A percentile compares a stretch with the other conserved stretches of the same genome.
These are phyloP conservation scores for Kingdonia uniflora DNA, from an alignment of 164 flowering plant species.

Conservation along the genomic window DNA sequence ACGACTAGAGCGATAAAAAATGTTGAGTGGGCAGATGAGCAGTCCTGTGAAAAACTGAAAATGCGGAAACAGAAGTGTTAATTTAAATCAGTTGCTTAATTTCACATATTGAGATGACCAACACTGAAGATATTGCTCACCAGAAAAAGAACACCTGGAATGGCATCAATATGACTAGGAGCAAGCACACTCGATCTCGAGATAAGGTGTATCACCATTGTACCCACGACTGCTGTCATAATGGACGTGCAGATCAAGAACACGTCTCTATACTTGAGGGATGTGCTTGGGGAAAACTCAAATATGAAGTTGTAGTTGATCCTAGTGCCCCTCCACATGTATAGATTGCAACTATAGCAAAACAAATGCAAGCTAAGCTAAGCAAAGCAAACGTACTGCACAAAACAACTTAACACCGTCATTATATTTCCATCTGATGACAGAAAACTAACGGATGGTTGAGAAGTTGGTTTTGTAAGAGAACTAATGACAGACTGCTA, in stretches of 20 bases:
- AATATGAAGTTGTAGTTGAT: constrained; percentile 96
- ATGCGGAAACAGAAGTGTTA: background rate
- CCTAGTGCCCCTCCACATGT: constrained; percentile 82
- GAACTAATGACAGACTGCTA: too few relatives aligned
- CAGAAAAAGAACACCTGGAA: constrained; percentile 78
- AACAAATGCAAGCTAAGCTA: constrained; percentile 92
- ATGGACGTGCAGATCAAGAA: constrained; percentile 77
- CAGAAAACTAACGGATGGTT: too few relatives aligned
- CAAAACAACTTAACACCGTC: background rate
- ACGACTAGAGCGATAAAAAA: constrained; percentile 78
- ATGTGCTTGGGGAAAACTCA: constrained; percentile 60
- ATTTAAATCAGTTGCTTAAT: too few relatives aligned
- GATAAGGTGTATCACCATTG: constrained; percentile 80
- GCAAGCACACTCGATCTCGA: constrained; percentile 45
- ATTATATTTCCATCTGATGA: too few relatives aligned
- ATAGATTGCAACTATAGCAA: constrained; percentile 90
- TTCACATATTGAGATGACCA: too few relatives aligned
- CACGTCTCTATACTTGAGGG: constrained; percentile 84
- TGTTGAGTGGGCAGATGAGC: constrained; percentile 79
- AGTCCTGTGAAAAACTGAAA: constrained; percentile 44
- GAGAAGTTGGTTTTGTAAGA: too few relatives aligned
- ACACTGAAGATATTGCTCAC: constrained; percentile 21
- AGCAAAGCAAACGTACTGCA: constrained; percentile 91
- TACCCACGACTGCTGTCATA: constrained; percentile 84
- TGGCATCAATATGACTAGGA: constrained; percentile 51